Base-by-base conservation (phyloP, 139 green algal genomes). In the Auxenochlorella pyrenoidosa region DNA sequence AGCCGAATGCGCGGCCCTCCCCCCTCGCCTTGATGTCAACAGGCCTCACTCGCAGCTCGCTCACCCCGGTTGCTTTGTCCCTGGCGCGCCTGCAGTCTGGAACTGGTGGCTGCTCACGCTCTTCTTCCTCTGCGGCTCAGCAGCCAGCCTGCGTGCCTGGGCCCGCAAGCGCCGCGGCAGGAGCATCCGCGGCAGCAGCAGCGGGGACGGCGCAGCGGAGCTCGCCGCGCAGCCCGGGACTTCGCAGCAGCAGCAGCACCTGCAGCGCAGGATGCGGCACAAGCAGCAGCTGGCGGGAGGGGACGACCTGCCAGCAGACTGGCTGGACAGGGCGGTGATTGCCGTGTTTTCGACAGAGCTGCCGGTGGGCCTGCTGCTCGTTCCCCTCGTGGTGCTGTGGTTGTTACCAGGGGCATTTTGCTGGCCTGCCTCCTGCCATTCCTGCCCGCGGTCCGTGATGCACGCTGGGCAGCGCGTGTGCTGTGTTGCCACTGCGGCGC, bases 81-180 rank as follows among this genome's bases (percentile, higher is more conserved):
- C 66, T 73, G 19, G 5, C 36, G 5, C 30, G 21, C 19, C 26
- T 58, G 73, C 80, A 59, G 60, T 85, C 21, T 85, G 81, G 83
- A 87, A 87, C 83, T 87, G 83, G 83, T 87, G 83, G 83, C 43
- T 87, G 28, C 70, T 87, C 34, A 87, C 83, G 1, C 47, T 79
- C 38, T 87, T 75, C 71, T 87, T 87, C 41, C 60, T 66, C 8
- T 66, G 75, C 4, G 80, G 26, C 30, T 59, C n/a, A 3, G 59
- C 60, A 4, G 80, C 80, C 40, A 77, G 80, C 63, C 30, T 76
- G 32, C 80, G 80, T 30, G 75, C 43, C 30, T 81, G 75, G 75
- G 66, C 66, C 10, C 40, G 40, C 40, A 41, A 40, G 40, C 73
- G 72, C 22, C 75, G 43, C 24, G 70, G 43, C n/a, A n/a, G n/a